Conservation (phyloP, 441 rosid species). For the Breynia disticha region DNA sequence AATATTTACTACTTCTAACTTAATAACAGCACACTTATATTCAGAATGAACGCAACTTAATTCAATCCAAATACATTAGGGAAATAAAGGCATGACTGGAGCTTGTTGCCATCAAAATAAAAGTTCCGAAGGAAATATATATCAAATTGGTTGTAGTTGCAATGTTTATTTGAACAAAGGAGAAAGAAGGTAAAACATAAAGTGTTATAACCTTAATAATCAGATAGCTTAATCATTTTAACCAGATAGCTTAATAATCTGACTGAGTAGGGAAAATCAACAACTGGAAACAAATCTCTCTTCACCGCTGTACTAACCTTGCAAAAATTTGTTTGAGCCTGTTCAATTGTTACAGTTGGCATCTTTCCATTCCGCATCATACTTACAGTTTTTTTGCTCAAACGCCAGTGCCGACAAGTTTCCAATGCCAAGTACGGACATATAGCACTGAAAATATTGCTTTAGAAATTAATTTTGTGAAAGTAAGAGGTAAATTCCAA, state of each 20-base stretch:
- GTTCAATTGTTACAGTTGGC: slow-evolving; percentile 97
- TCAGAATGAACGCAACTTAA: background rate
- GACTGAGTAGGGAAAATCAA: background rate
- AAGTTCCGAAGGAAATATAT: too few species aligned
- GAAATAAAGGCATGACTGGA: too few species aligned
- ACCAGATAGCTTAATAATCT: background rate
- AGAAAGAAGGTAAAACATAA: too few species aligned
- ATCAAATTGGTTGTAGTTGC: too few species aligned
- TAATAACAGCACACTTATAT: background rate
- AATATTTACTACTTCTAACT: background rate
- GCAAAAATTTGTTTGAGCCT: slow-evolving; percentile 85
- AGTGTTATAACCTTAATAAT: too few species aligned
- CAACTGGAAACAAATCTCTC: slow-evolving; percentile 1
- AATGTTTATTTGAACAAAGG: too few species aligned
- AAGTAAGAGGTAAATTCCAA: background rate
- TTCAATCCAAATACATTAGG: background rate
- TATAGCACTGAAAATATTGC: slow-evolving; percentile 55
- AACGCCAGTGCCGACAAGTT: slow-evolving; percentile 97
- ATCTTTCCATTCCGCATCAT: slow-evolving; percentile 95
- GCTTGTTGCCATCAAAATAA: too few species aligned
- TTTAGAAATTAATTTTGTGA: slow-evolving; percentile 13
- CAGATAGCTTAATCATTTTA: too few species aligned
- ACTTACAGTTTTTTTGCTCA: slow-evolving; percentile 87
- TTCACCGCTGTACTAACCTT: slow-evolving; percentile 44
- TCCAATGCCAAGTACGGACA: slow-evolving; percentile 96